Conservation (phyloP, 176 grass and related monocot genomes). For the Ampelocalamus luodianensis region DNA sequence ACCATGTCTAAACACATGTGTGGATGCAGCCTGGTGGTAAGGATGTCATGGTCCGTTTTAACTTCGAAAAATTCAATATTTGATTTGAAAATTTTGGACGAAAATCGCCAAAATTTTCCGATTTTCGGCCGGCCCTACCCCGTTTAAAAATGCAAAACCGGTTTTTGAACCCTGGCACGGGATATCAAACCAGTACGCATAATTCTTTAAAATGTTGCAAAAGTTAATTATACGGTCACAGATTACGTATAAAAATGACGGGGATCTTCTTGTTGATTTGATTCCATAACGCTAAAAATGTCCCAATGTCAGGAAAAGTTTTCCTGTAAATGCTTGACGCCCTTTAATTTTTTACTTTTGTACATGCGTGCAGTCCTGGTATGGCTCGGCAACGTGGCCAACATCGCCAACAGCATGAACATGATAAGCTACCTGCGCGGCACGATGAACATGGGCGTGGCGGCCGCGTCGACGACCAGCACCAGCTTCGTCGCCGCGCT, state of each 20-base stretch:
- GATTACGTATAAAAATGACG: no score
- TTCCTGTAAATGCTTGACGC: background rate
- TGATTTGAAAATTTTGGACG: no score
- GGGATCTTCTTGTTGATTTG: no score
- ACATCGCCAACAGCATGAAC: conserved; percentile 50
- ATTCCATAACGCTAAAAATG: no score
- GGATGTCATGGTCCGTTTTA: no score
- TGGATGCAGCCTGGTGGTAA: no score
- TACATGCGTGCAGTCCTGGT: conserved; percentile 33
- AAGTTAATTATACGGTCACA: background rate
- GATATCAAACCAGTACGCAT: background rate
- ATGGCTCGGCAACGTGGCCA: conserved; percentile 38
- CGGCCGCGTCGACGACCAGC: conserved; percentile 28
- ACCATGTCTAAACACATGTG: no score
- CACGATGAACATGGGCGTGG: conserved; percentile 54
- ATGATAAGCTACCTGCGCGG: conserved; percentile 50
- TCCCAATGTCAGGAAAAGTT: background rate
- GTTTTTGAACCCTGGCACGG: no score
- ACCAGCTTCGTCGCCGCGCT: conserved; percentile 35
- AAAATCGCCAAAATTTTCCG: no score
- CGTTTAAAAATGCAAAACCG: no score
- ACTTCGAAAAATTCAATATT: no score
- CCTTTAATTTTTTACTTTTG: background rate
- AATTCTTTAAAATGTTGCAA: background rate
- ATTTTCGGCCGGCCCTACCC: no score